Evolutionary conservation across 371 early-diverging fungal species (phyloP).

Genomic region (Apophysomyces sp.): DNA sequence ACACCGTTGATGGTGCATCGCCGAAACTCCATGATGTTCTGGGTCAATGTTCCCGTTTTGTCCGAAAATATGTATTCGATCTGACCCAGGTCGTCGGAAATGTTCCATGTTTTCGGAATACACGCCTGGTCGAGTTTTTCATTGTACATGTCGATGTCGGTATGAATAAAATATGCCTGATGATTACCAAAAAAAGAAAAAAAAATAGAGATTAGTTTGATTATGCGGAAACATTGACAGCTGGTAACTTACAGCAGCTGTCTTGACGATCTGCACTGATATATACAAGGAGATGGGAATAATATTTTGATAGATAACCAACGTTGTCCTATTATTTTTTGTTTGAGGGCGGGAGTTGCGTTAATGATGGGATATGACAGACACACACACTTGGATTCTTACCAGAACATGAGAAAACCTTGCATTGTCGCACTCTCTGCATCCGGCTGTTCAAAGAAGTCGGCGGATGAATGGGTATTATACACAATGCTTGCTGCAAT

Average conservation of each 20-base stretch:
- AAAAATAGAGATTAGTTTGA: conserved; percentile 13
- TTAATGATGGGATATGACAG: too few species aligned
- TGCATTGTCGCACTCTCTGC: conserved; percentile 45
- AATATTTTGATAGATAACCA: conserved; percentile 54
- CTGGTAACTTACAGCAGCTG: conserved; percentile 45
- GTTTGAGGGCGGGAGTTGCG: neutral
- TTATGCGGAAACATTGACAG: too few species aligned
- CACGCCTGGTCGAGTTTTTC: conserved; percentile 76
- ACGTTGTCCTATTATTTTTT: conserved; percentile 28
- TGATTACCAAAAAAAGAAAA: conserved; percentile 1
- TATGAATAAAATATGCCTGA: conserved; percentile 78
- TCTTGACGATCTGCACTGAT: conserved; percentile 91
- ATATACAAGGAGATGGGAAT: conserved; percentile 96
- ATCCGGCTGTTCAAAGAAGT: conserved; percentile 35
- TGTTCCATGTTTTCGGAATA: conserved; percentile 87
- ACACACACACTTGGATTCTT: neutral
- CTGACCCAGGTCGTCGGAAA: conserved; percentile 83
- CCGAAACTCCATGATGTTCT: conserved; percentile 81
- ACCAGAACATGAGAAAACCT: conserved; percentile 57
- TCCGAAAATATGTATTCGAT: conserved; percentile 96
- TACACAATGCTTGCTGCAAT: conserved; percentile 60
- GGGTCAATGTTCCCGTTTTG: conserved; percentile 86
- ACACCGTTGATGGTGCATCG: conserved; percentile 85
- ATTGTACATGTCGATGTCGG: conserved; percentile 88
- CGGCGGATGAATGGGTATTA: conserved; percentile 23